Percentiles rank a stretch among this genome's conserved stretches.
phyloP scores from a whole-genome alignment of 2,329 filamentous ascomycete species.

The Pseudogymnoascus sp. region DNA sequence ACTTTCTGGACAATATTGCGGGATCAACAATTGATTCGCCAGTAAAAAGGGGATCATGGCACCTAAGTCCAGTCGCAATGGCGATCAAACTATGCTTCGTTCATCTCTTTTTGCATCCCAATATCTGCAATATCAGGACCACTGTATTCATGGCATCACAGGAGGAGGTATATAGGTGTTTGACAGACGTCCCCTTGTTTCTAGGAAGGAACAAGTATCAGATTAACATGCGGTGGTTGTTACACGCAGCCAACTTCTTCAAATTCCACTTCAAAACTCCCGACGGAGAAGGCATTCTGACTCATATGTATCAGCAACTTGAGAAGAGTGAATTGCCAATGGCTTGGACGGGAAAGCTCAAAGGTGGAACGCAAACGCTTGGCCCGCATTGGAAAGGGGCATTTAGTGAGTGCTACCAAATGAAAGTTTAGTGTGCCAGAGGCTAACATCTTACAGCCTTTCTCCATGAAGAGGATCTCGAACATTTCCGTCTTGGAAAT shows the following conservation, averaged over 20 bases:
- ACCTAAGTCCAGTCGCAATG: too few relatives aligned
- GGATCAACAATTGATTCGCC: too few relatives aligned
- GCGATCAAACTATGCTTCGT: slow-evolving; percentile 23
- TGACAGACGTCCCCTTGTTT: slow-evolving; percentile 32
- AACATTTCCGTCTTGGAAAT: not conserved
- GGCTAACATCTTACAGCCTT: slow-evolving; percentile 15
- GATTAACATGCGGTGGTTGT: slow-evolving; percentile 37
- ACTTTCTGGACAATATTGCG: not conserved
- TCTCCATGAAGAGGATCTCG: not conserved
- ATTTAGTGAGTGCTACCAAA: slow-evolving; percentile 30
- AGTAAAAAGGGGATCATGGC: too few relatives aligned
- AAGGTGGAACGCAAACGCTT: slow-evolving; percentile 28
- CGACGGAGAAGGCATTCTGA: slow-evolving; percentile 30
- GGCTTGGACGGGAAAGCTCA: slow-evolving; percentile 33
- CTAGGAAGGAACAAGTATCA: slow-evolving; percentile 27
- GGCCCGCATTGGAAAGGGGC: slow-evolving; percentile 42
- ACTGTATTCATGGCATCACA: slow-evolving; percentile 37
- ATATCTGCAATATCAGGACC: slow-evolving; percentile 14
- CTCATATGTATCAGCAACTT: slow-evolving; percentile 29
- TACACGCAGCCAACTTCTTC: slow-evolving; percentile 45
- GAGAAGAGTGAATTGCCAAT: slow-evolving; percentile 31
- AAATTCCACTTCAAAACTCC: slow-evolving; percentile 37
- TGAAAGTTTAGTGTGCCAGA: slow-evolving; percentile 8
- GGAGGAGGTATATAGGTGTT: slow-evolving; percentile 33
- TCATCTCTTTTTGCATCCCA: slow-evolving; percentile 22